Conservation (phyloP, 108 stramenopile genomes). For the Cyclotella sp. region DNA sequence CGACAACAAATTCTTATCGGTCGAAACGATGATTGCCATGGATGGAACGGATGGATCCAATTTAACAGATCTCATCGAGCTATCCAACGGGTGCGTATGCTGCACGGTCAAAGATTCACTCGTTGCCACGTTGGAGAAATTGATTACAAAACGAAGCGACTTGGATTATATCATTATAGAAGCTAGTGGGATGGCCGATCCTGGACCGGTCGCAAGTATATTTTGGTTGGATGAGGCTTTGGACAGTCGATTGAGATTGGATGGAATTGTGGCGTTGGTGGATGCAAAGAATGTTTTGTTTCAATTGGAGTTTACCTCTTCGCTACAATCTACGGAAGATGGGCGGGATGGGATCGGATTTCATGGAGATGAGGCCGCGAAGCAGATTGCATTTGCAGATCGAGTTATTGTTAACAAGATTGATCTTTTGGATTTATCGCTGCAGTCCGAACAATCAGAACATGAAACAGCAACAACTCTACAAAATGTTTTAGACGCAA, state of each 20-base stretch:
- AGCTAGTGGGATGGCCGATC: constrained; percentile 90
- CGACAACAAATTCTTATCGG: constrained; percentile 41
- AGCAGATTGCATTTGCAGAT: constrained; percentile 92
- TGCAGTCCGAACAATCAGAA: not conserved
- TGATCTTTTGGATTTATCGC: constrained; percentile 57
- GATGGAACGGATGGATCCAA: constrained; percentile 58
- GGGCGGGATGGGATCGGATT: constrained; percentile 9
- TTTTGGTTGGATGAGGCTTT: constrained; percentile 92
- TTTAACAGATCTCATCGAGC: constrained; percentile 83
- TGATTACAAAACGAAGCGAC: constrained; percentile 65
- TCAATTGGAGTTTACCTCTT: constrained; percentile 63
- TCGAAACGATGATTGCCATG: constrained; percentile 79
- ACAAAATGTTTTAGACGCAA: constrained; percentile 29
- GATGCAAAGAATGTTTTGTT: constrained; percentile 70
- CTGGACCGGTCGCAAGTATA: constrained; percentile 84
- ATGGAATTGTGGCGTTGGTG: constrained; percentile 82
- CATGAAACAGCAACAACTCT: constrained; percentile 2
- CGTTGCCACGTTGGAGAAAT: constrained; percentile 66
- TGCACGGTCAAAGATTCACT: constrained; percentile 93
- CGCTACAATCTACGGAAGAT: not conserved
- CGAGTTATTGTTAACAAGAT: constrained; percentile 87
- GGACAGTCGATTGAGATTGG: constrained; percentile 74
- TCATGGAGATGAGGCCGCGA: constrained; percentile 79
- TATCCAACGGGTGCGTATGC: constrained; percentile 91
- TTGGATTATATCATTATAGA: constrained; percentile 92